Conservation (phyloP, 2,329 filamentous ascomycete species). For the Alternaria arborescens region DNA sequence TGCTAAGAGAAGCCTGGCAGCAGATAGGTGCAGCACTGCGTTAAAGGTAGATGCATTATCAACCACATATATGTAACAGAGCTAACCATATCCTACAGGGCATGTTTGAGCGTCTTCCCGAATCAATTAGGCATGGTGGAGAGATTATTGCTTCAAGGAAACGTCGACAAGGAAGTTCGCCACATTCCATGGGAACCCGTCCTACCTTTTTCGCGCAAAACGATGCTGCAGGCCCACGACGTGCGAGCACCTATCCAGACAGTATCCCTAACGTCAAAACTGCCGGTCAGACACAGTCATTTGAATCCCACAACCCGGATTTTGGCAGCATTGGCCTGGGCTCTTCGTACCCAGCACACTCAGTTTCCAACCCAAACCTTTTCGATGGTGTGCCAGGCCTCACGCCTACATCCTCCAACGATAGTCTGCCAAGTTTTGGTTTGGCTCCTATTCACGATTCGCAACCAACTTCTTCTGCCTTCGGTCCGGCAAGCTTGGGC, state of each 20-base stretch:
- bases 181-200: slow-evolving; percentile 38
- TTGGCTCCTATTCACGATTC: slow-evolving; percentile 30
- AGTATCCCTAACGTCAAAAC: slow-evolving; percentile 40
- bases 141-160: slow-evolving; percentile 46
- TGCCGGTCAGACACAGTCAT: slow-evolving; percentile 32
- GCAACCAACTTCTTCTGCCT: slow-evolving; percentile 40
- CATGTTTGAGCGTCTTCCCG: slow-evolving; percentile 85
- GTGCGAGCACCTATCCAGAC: slow-evolving; percentile 51
- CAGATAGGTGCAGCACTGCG: slow-evolving; percentile 82
- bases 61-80: background rate
- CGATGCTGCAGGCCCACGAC: slow-evolving; percentile 33
- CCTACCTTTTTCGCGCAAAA: slow-evolving; percentile 38
- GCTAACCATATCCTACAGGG: slow-evolving; percentile 58
- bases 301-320: slow-evolving; percentile 42
- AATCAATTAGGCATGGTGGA: slow-evolving; percentile 65
- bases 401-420: slow-evolving; percentile 45
- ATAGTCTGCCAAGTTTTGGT: slow-evolving; percentile 40
- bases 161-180: slow-evolving; percentile 50
- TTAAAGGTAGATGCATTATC: slow-evolving; percentile 68
- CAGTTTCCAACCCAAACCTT: slow-evolving; percentile 38
- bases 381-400: slow-evolving; percentile 44
- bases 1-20: slow-evolving; percentile 84
- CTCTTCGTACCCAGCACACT: slow-evolving; percentile 36
- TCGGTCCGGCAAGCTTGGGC: slow-evolving; percentile 40
- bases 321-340: slow-evolving; percentile 41